Conservation (phyloP, 306 rosid species). For the Albizia julibrissin region DNA sequence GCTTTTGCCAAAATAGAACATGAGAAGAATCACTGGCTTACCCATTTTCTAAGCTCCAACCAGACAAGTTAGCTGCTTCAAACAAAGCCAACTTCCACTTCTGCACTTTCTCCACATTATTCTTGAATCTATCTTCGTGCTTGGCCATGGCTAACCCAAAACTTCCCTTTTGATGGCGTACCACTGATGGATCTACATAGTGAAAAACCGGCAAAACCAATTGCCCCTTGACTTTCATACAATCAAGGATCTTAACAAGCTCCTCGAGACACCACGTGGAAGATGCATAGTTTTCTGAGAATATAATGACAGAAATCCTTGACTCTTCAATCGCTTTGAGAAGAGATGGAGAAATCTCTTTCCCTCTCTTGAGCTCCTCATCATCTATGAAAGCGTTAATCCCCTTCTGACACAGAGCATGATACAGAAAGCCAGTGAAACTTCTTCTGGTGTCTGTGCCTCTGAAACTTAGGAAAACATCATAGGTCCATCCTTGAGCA, state of each 20-base stretch:
- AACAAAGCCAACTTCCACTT: conserved; percentile 46
- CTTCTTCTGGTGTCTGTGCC: conserved; percentile 38
- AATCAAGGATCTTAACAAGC: conserved; percentile 40
- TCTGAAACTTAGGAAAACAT: conserved; percentile 52
- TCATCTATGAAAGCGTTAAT: conserved; percentile 36
- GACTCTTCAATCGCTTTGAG: conserved; percentile 48
- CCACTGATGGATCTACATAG: conserved; percentile 45
- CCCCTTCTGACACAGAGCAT: conserved; percentile 41
- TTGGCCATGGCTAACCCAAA: conserved; percentile 23
- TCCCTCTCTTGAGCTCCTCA: conserved; percentile 30
- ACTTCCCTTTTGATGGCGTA: conserved; percentile 38
- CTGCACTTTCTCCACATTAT: conserved; percentile 18
- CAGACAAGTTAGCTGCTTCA: conserved; percentile 45
- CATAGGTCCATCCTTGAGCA: conserved; percentile 35
- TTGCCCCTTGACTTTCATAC: conserved; percentile 33
- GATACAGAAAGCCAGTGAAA: conserved; percentile 43
- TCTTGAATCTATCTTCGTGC: conserved; percentile 29
- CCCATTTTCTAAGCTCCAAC: conserved; percentile 46
- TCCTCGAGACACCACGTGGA: conserved; percentile 51
- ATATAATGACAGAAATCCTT: conserved; percentile 46
- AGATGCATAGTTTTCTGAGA: conserved; percentile 46
- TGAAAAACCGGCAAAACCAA: conserved; percentile 49
- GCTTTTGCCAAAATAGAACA: not conserved
- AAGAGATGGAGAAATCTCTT: conserved; percentile 40
- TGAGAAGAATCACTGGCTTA: not conserved